Evolutionary conservation across 805 yeast genomes (phyloP).

Genomic region (Wickerhamiella azymoides): DNA sequence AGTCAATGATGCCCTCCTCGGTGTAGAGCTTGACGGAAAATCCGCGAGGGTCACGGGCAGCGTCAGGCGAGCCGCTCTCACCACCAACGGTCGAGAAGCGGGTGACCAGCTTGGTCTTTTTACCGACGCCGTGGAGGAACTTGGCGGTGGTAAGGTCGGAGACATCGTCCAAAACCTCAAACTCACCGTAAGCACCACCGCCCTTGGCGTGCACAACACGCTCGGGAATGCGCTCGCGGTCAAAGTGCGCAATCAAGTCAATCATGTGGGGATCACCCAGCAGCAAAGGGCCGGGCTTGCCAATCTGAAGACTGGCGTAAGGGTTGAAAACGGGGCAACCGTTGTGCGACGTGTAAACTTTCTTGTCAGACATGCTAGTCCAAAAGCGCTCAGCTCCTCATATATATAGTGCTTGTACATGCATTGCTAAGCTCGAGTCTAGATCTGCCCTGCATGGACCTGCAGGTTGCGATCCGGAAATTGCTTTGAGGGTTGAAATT

Average conservation of each 20-base stretch:
- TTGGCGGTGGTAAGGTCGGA: slow-evolving; percentile 34
- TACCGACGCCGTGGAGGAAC: slow-evolving; percentile 62
- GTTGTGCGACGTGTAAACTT: slow-evolving; percentile 34
- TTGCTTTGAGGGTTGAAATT: too few species aligned
- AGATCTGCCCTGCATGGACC: neutral
- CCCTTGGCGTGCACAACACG: slow-evolving; percentile 59
- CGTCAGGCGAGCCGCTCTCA: slow-evolving; percentile 51
- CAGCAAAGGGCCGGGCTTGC: slow-evolving; percentile 43
- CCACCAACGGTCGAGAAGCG: slow-evolving; percentile 61
- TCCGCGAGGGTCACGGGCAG: slow-evolving; percentile 59
- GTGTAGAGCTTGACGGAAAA: slow-evolving; percentile 53
- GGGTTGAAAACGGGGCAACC: slow-evolving; percentile 47
- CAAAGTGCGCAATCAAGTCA: slow-evolving; percentile 45
- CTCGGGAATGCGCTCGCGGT: slow-evolving; percentile 52
- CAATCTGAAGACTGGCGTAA: slow-evolving; percentile 39
- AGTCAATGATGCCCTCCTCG: slow-evolving; percentile 54
- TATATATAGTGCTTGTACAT: neutral
- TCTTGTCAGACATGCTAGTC: slow-evolving; percentile 6
- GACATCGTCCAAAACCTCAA: slow-evolving; percentile 45
- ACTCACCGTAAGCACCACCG: slow-evolving; percentile 46
- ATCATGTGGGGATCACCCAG: slow-evolving; percentile 45
- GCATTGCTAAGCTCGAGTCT: slow-evolving; percentile 1
- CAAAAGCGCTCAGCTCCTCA: neutral
- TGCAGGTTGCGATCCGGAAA: neutral
- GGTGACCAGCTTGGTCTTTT: slow-evolving; percentile 51